Evolutionary conservation across 805 yeast genomes (phyloP).

Genomic region (Candida nanaspora): DNA sequence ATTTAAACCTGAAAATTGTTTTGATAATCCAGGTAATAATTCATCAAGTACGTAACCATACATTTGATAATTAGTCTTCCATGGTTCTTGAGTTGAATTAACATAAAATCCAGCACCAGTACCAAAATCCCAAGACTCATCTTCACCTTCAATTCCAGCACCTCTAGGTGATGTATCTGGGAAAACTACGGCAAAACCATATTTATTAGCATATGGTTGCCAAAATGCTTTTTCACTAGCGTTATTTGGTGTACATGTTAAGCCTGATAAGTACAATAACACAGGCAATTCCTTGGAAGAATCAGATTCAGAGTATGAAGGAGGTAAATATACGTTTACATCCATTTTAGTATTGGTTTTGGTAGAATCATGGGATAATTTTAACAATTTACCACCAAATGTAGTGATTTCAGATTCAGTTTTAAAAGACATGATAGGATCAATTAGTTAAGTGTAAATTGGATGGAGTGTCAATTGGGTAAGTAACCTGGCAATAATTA

Average conservation of each 20-base stretch:
- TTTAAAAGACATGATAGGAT: conserved; percentile 37
- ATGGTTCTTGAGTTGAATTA: conserved; percentile 72
- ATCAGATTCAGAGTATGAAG: conserved; percentile 31
- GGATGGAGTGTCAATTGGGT: too few relatives aligned
- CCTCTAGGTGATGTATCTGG: conserved; percentile 98
- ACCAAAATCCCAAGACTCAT: conserved; percentile 76
- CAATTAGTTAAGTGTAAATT: neutral
- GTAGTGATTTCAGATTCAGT: conserved; percentile 46
- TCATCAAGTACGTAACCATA: conserved; percentile 75
- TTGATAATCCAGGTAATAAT: conserved; percentile 46
- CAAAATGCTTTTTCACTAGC: conserved; percentile 90
- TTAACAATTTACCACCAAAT: conserved; percentile 71
- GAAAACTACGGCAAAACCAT: conserved; percentile 82
- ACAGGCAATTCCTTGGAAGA: conserved; percentile 51
- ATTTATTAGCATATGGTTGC: conserved; percentile 70
- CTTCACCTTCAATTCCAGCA: conserved; percentile 64
- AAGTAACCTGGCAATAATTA: too few relatives aligned
- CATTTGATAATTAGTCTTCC: conserved; percentile 74
- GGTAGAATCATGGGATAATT: conserved; percentile 66
- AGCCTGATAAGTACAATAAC: conserved; percentile 74
- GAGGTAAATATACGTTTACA: conserved; percentile 78
- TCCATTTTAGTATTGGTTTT: conserved; percentile 68
- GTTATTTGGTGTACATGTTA: conserved; percentile 90
- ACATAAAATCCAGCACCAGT: conserved; percentile 94
- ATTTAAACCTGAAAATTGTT: conserved; percentile 44